A percentile compares a stretch with the other conserved stretches of the same genome.
These are phyloP conservation scores for Cyclotella distinguenda DNA, from an alignment of 108 stramenopile genomes.

Conservation along the genomic window DNA sequence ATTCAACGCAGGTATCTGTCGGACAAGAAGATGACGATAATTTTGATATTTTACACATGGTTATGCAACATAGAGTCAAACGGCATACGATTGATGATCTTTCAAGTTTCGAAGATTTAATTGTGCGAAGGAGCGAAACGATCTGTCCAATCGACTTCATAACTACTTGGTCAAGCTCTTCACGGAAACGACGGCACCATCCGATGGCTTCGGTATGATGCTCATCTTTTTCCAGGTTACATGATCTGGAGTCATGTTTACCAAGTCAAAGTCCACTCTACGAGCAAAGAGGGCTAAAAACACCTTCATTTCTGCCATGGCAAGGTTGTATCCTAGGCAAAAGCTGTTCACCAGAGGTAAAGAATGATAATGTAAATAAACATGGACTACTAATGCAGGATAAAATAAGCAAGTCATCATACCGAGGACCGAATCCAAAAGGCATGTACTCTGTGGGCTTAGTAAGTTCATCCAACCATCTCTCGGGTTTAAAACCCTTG, in stretches of 20 bases:
- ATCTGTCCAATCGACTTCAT: background rate
- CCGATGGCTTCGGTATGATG: slow-evolving; percentile 38
- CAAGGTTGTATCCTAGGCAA: slow-evolving; percentile 55
- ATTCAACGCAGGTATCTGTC: too few relatives aligned
- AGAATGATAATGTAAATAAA: background rate
- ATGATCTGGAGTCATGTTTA: slow-evolving; percentile 24
- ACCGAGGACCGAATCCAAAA: slow-evolving; percentile 47
- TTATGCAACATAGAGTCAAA: too few relatives aligned
- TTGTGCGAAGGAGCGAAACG: background rate
- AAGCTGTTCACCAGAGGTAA: slow-evolving; percentile 13
- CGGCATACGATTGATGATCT: background rate
- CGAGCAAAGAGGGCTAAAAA: slow-evolving; percentile 63
- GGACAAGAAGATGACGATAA: too few relatives aligned
- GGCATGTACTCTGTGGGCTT: slow-evolving; percentile 50
- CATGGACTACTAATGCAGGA: too few relatives aligned
- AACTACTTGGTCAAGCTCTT: slow-evolving; percentile 18
- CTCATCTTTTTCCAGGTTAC: slow-evolving; percentile 31
- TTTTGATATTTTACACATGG: too few relatives aligned
- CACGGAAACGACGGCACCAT: slow-evolving; percentile 28
- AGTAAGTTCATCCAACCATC: slow-evolving; percentile 40
- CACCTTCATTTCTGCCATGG: slow-evolving; percentile 60
- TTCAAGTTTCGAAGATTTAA: background rate
- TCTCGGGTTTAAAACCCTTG: slow-evolving; percentile 47
- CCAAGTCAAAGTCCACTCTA: slow-evolving; percentile 39
- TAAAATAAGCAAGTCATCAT: too few relatives aligned